A percentile compares a stretch with the other conserved stretches of the same genome.
These are phyloP conservation scores for Cubamyces sp. DNA, from an alignment of 768 basidiomycete genomes.

Conservation along the genomic window DNA sequence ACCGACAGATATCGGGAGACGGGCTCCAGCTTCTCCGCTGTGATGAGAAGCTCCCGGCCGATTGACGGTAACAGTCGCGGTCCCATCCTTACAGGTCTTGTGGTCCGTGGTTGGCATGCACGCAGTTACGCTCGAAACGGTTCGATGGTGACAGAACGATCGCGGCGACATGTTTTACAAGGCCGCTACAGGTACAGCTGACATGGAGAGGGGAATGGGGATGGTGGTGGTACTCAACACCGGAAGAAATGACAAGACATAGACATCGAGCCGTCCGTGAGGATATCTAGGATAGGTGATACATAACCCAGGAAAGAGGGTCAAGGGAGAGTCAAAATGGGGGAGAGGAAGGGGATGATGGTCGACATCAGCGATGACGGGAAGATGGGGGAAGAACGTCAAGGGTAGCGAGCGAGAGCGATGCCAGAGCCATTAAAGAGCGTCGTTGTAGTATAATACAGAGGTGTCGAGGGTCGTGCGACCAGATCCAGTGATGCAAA, in stretches of 20 bases:
- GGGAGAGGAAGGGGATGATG: neutral
- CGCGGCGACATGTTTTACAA: conserved; percentile 7
- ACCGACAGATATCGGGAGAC: no score
- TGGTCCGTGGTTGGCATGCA: neutral
- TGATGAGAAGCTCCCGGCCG: no score
- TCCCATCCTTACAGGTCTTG: no score
- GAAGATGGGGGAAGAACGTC: neutral
- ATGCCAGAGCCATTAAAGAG: conserved; percentile 15
- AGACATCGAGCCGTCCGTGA: conserved; percentile 1
- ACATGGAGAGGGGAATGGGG: neutral
- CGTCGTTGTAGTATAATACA: conserved; percentile 15
- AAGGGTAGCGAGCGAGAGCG: neutral
- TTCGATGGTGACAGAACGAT: neutral
- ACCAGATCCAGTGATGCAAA: neutral
- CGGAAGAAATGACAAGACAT: conserved; percentile 1
- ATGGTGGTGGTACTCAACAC: conserved; percentile 13
- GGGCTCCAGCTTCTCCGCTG: no score
- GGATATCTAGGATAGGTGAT: conserved; percentile 21
- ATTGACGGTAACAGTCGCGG: no score
- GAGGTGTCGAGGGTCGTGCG: conserved; percentile 6
- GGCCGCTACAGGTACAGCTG: conserved; percentile 13
- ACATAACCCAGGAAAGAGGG: conserved; percentile 9
- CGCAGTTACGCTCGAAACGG: neutral
- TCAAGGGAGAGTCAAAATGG: conserved; percentile 2
- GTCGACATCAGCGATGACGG: neutral